These are phyloP conservation scores for Sporothrix inflata DNA, from an alignment of 2,329 filamentous ascomycete species.

Conservation along the genomic window DNA sequence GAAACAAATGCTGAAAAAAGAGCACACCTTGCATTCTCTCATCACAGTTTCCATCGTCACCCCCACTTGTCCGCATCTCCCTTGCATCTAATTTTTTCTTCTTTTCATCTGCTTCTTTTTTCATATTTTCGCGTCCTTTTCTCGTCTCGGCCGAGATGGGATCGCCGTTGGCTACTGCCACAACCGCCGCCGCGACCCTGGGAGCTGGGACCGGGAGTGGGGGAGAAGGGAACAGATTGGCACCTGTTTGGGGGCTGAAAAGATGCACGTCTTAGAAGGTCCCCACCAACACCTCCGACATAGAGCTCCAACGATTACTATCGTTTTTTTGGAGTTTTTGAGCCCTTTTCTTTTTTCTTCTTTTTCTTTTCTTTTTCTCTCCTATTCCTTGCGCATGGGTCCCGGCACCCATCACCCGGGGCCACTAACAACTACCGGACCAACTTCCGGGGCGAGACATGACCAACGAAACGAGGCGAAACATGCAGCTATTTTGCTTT, in stretches of 20 bases:
- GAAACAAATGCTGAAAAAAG: neutral
- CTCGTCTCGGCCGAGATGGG: neutral
- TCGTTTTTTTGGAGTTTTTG: neutral
- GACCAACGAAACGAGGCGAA: neutral
- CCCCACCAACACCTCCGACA: neutral
- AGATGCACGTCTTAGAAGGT: neutral
- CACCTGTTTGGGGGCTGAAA: slow-evolving; percentile 10
- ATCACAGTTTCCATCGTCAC: neutral
- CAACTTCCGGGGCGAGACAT: neutral
- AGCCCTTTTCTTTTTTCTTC: neutral
- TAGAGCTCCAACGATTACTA: neutral
- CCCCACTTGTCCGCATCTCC: neutral
- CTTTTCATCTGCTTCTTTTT: neutral
- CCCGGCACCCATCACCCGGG: neutral
- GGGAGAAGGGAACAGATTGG: neutral
- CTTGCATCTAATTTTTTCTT: neutral
- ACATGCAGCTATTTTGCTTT: neutral
- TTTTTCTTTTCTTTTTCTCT: slow-evolving; percentile 11
- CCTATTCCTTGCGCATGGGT: neutral
- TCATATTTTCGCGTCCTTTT: neutral
- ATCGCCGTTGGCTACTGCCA: neutral
- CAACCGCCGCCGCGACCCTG: neutral
- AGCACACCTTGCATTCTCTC: slow-evolving; percentile 7
- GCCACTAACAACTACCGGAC: neutral
- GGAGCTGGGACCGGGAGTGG: neutral